Percentiles rank a stretch among this genome's conserved stretches.
phyloP scores from a whole-genome alignment of 306 rosid genomes.

The Vigna angularis region DNA sequence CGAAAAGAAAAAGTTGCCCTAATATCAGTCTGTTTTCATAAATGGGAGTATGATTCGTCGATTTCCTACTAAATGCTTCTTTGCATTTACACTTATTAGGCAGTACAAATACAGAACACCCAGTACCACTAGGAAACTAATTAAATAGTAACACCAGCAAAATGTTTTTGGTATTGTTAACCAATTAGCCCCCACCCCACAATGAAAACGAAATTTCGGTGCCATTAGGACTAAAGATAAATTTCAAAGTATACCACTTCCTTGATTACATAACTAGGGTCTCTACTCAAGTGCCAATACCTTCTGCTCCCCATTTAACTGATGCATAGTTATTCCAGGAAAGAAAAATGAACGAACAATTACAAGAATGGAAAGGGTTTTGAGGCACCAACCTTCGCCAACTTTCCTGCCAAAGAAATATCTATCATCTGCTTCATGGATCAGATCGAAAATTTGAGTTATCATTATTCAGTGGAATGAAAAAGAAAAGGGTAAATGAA shows the following conservation, averaged over 20 bases:
- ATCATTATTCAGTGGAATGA: constrained; percentile 28
- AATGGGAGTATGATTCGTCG: constrained; percentile 28
- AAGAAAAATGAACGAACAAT: background rate
- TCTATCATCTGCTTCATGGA: constrained; percentile 34
- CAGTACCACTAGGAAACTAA: constrained; percentile 16
- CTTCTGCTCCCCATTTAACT: background rate
- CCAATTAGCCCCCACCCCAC: background rate
- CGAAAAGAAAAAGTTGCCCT: constrained; percentile 51
- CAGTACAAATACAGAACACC: constrained; percentile 41
- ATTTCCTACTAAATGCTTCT: constrained; percentile 40
- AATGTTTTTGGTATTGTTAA: background rate
- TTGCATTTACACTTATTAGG: constrained; percentile 41
- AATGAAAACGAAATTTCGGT: background rate
- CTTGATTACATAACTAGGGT: background rate
- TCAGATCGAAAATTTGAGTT: constrained; percentile 35
- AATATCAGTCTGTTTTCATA: constrained; percentile 30
- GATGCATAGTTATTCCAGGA: background rate
- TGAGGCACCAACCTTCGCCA: constrained; percentile 16
- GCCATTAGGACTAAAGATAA: background rate
- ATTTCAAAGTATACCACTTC: background rate
- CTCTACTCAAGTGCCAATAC: constrained; percentile 2
- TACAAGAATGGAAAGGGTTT: background rate
- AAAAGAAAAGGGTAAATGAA: constrained; percentile 7
- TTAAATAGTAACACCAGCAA: background rate
- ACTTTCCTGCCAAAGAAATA: constrained; percentile 30